Evolutionary conservation across 257 asterid genomes (phyloP), one percentile per base, ranked within the genome.

Genomic region (Rhazya stricta): DNA sequence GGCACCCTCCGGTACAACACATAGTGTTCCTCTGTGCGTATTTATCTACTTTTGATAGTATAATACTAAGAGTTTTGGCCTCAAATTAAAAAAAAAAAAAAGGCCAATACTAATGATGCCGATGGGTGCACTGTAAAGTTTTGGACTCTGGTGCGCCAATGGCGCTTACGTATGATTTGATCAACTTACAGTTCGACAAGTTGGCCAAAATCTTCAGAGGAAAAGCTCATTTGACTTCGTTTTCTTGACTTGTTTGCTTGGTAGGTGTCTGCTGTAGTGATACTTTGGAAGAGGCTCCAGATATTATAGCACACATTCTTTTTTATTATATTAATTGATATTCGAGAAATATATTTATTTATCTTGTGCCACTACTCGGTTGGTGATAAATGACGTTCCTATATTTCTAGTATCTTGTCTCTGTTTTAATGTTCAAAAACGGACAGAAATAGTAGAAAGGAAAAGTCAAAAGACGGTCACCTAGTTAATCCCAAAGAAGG

Each of bases 131-230:
- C 50, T 25, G 43, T 63, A 42, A 18, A 34, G 23, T 68, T 68
- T 76, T 76, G 75, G 79, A 76, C 50, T 41, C 30, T 76, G 46
- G 71, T 43, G 78, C 76, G 76, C 76, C n/a, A 72, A 36, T 72
- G 32, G 76, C 76, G 76, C 69, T 63, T 36, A 18, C 3, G 12
- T 3, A 60, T 29, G 3, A 16, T 18, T 18, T 30, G 0, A 63
- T 63, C 23, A 7, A 32, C 5, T 5, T 61, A 41, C 21, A 6
- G 16, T 29, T 30, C 15, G 29, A 29, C 43, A 63, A 18, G 29
- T 62, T 18, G 68, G 56, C 37, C 37, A 68, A 42, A 68, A 39
- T 68, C 68, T 61, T 61, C 67, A n/a, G 13, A 34, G 43, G 25
- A 7, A 34, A 34, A 34, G 69, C 69, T 19, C 45, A 27, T 63